Evolutionary conservation across 139 green algal genomes (phyloP).

Genomic region (Dunaliella primolecta): DNA sequence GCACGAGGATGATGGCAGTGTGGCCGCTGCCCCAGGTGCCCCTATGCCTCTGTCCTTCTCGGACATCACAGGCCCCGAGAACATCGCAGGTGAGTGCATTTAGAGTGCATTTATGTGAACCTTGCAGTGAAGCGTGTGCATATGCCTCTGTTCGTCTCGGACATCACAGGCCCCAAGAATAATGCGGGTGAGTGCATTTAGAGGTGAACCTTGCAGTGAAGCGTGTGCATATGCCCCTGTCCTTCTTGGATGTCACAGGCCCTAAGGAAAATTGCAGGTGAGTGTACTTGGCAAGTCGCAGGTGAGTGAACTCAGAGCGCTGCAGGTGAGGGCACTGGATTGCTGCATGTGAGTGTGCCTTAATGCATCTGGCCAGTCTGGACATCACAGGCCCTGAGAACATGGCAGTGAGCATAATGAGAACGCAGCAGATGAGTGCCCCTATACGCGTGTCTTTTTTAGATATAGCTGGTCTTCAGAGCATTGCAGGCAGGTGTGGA

Average conservation of each 20-base stretch:
- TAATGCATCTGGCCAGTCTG: too few species aligned
- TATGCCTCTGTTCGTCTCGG: neutral
- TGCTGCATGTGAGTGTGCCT: too few species aligned
- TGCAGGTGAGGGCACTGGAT: too few species aligned
- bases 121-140: too few species aligned
- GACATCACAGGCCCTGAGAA: neutral
- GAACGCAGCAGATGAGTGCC: neutral
- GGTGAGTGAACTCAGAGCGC: too few species aligned
- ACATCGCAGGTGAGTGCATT: neutral
- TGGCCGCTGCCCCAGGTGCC: neutral
- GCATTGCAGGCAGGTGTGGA: neutral
- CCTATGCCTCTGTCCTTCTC: neutral
- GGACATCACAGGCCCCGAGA: neutral
- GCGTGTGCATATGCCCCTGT: neutral
- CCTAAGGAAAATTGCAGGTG: neutral
- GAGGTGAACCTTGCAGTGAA: too few species aligned
- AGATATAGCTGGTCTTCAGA: neutral
- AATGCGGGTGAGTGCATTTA: neutral
- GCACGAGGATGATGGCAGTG: conserved; percentile 11
- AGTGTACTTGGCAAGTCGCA: too few species aligned
- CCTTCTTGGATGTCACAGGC: neutral
- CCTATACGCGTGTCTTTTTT: neutral
- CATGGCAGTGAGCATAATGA: too few species aligned
- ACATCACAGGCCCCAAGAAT: neutral
- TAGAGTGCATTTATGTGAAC: too few species aligned